phyloP scores from a whole-genome alignment of 768 basidiomycete species.

The Phaffia australis region DNA sequence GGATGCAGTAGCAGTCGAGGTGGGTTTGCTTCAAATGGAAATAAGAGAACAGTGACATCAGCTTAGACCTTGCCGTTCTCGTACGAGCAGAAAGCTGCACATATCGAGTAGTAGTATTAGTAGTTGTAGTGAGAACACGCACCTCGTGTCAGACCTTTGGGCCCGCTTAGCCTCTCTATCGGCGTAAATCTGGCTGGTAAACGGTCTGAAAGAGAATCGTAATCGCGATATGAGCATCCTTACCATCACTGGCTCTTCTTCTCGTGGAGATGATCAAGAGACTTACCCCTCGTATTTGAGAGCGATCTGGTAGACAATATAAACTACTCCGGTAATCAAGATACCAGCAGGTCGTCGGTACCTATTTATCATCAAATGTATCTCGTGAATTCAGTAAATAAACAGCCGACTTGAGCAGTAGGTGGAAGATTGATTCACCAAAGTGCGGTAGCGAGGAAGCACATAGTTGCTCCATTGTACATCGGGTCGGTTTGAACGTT shows the following conservation, averaged over 20 bases:
- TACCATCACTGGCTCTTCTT: background rate
- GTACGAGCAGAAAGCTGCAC: too few relatives aligned
- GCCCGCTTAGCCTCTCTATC: slow-evolving; percentile 20
- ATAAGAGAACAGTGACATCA: too few relatives aligned
- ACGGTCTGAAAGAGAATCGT: slow-evolving; percentile 35
- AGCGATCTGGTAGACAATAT: slow-evolving; percentile 71
- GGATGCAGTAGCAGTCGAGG: too few relatives aligned
- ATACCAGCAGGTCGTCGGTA: slow-evolving; percentile 77
- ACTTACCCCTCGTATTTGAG: slow-evolving; percentile 74
- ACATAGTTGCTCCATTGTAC: slow-evolving; percentile 92
- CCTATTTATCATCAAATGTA: slow-evolving; percentile 42
- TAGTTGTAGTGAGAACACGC: too few relatives aligned
- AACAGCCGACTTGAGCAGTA: background rate
- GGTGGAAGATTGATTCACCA: slow-evolving; percentile 48
- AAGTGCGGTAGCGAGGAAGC: slow-evolving; percentile 72
- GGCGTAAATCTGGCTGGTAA: slow-evolving; percentile 43
- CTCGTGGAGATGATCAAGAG: background rate
- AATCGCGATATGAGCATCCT: background rate
- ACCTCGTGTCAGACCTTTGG: too few relatives aligned
- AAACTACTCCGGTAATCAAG: slow-evolving; percentile 66
- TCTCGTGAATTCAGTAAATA: background rate
- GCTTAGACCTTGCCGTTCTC: too few relatives aligned
- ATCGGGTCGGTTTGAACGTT: slow-evolving; percentile 86
- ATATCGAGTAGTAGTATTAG: too few relatives aligned
- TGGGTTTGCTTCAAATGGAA: too few relatives aligned